Conservation (phyloP, 1,284 basidiomycete genomes). For the Leccinum solheimii region DNA sequence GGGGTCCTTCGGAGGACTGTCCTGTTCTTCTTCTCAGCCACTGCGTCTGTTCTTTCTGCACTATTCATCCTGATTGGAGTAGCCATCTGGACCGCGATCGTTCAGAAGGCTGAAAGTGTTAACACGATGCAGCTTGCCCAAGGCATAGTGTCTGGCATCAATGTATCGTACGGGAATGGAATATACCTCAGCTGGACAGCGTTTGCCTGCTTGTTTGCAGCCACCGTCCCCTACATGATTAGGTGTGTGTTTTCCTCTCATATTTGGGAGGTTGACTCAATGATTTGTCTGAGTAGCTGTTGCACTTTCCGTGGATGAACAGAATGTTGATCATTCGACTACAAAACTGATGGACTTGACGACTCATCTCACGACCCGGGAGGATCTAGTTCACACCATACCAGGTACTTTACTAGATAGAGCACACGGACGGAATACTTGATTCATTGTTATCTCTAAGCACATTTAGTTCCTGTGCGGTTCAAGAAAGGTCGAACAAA, state of each 20-base stretch:
- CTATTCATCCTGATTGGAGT: slow-evolving; percentile 67
- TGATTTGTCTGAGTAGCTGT: slow-evolving; percentile 42
- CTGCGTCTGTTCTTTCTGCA: slow-evolving; percentile 59
- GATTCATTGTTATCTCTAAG: slow-evolving; percentile 29
- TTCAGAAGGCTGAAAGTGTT: slow-evolving; percentile 61
- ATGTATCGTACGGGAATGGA: slow-evolving; percentile 59
- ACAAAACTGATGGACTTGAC: slow-evolving; percentile 17
- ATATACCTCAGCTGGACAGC: slow-evolving; percentile 70
- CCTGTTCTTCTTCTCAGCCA: slow-evolving; percentile 67
- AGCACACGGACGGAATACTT: slow-evolving; percentile 14
- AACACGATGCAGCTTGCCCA: slow-evolving; percentile 52
- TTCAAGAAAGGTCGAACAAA: not conserved
- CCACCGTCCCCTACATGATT: slow-evolving; percentile 71
- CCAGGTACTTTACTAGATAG: slow-evolving; percentile 11
- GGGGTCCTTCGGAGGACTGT: slow-evolving; percentile 65
- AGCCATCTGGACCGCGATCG: slow-evolving; percentile 73
- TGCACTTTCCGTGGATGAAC: slow-evolving; percentile 69
- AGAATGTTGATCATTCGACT: slow-evolving; percentile 30
- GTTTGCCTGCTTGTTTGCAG: slow-evolving; percentile 61
- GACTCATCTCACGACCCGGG: slow-evolving; percentile 11
- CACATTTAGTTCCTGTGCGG: not conserved
- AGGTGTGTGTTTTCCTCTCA: slow-evolving; percentile 42
- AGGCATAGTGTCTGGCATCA: slow-evolving; percentile 56
- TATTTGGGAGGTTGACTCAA: slow-evolving; percentile 12
- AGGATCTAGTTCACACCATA: slow-evolving; percentile 4